phyloP scores from a whole-genome alignment of 2,329 filamentous ascomycete genomes.

The Fusarium sp. region DNA sequence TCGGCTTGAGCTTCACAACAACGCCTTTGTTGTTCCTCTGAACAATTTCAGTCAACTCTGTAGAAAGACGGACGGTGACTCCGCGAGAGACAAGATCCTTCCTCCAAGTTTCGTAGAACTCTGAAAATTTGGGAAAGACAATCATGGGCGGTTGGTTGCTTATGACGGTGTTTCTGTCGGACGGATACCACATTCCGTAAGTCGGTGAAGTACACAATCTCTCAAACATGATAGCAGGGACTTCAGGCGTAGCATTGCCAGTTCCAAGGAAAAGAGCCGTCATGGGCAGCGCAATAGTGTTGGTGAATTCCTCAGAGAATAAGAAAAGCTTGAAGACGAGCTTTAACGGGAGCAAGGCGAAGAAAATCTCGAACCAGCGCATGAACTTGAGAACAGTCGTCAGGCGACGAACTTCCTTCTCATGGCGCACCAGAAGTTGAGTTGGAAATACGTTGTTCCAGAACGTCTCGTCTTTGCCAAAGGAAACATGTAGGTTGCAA shows the following conservation, averaged over 20 bases:
- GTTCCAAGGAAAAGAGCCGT: conserved; percentile 22
- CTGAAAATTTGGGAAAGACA: conserved; percentile 25
- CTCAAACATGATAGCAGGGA: conserved; percentile 26
- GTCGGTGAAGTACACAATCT: conserved; percentile 18
- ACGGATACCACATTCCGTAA: conserved; percentile 29
- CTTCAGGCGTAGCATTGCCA: conserved; percentile 22
- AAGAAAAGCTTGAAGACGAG: conserved; percentile 19
- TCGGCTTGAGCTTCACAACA: conserved; percentile 12
- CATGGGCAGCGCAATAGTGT: conserved; percentile 23
- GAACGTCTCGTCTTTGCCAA: conserved; percentile 22
- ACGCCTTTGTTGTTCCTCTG: conserved; percentile 18
- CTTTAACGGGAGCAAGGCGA: conserved; percentile 4
- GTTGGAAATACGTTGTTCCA: conserved; percentile 31
- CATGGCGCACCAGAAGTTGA: background rate
- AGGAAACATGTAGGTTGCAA: conserved; percentile 19
- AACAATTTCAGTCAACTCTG: conserved; percentile 21
- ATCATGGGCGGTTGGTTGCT: conserved; percentile 29
- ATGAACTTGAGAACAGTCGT: conserved; percentile 27
- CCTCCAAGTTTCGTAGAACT: conserved; percentile 15
- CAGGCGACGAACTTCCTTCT: conserved; percentile 21
- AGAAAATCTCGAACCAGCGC: conserved; percentile 31
- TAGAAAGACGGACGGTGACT: conserved; percentile 8
- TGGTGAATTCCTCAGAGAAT: conserved; percentile 26
- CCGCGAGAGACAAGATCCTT: conserved; percentile 20
- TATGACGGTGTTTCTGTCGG: conserved; percentile 9